Base-by-base conservation (phyloP, 768 basidiomycete species). In the Omphalotus guepiniiformis region DNA sequence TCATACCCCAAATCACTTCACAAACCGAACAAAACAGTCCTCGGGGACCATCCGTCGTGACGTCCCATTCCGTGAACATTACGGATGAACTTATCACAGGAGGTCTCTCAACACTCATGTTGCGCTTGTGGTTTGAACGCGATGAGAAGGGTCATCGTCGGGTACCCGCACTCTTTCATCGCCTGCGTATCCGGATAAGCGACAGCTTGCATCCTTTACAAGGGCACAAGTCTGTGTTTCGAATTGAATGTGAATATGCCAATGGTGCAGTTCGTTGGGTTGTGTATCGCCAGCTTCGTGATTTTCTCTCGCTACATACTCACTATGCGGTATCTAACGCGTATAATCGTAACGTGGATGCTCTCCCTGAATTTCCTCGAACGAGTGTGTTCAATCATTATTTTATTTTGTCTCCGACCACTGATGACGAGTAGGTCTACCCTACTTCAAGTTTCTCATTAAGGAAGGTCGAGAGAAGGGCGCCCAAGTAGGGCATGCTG, bases 241-340 rank as follows among this genome's bases (percentile, higher is more conserved):
- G 91, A 13, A 92, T 94, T 55, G 92, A 94, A 64, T 97, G 93
- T 62, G 90, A 96, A 64, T 98, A 99, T 63, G 95, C 92, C 0
- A 93, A 95, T 54, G 92, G 92, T 18, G 84, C 85, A 11, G 82
- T 78, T 59, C 73, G 93, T 63, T 99, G 96, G 95, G 94, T 96
- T 23, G 76, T 92, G n/a, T 93, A 93, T 65, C 84, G 95, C 43
- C 85, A 94, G 66, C 74, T 96, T 45, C 83, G 90, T 52, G 95
- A 98, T 63, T 96, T 99, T 59, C 46, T 95, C 38, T 86, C 86
- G 21, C 66, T 99, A 19, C 94, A 97, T 63, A 77, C 85, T 0
- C 93, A 97, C 62, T 96, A 95, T 62, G 72, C 85, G 1, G 70
- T 96, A 16, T 85, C 91, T 7, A 94, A 93, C 55, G 82, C 83